These are phyloP conservation scores for barley (Hordeum vulgare) DNA, from an alignment of 176 grass and related monocot genomes.

Conservation along the genomic window DNA sequence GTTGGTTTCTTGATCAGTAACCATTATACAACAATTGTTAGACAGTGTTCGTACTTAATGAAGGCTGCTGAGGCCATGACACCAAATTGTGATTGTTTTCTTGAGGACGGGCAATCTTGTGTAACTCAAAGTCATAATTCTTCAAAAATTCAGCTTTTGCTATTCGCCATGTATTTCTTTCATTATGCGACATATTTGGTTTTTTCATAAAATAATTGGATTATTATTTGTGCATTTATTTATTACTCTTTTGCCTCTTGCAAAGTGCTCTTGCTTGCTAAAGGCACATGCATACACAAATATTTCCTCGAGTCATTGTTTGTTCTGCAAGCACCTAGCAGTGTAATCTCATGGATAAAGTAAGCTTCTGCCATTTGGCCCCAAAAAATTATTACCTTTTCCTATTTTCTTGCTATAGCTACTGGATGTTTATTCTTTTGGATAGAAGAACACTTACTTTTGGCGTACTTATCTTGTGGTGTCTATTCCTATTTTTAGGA, in stretches of 20 bases:
- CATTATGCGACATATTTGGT: neutral
- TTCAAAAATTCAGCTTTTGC: neutral
- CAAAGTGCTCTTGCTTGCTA: conserved; percentile 73
- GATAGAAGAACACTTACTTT: neutral
- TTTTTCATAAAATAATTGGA: neutral
- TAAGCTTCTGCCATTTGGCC: conserved; percentile 36
- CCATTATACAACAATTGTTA: no score
- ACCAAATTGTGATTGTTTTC: neutral
- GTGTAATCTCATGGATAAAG: conserved; percentile 88
- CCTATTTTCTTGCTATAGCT: neutral
- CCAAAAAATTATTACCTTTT: neutral
- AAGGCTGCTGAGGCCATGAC: neutral
- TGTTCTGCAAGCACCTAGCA: conserved; percentile 69
- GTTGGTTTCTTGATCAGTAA: neutral
- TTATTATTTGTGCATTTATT: neutral
- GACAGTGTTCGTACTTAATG: no score
- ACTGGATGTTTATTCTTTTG: neutral
- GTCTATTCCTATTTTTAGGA: conserved; percentile 33
- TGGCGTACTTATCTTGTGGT: neutral
- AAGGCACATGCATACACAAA: conserved; percentile 90
- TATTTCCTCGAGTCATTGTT: conserved; percentile 85
- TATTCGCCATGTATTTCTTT: neutral
- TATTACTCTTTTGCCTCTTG: conserved; percentile 17
- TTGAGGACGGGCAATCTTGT: neutral
- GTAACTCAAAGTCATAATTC: neutral